Base-by-base conservation (phyloP, 768 basidiomycete genomes). In the Phlebiopsis flavidoalba region DNA sequence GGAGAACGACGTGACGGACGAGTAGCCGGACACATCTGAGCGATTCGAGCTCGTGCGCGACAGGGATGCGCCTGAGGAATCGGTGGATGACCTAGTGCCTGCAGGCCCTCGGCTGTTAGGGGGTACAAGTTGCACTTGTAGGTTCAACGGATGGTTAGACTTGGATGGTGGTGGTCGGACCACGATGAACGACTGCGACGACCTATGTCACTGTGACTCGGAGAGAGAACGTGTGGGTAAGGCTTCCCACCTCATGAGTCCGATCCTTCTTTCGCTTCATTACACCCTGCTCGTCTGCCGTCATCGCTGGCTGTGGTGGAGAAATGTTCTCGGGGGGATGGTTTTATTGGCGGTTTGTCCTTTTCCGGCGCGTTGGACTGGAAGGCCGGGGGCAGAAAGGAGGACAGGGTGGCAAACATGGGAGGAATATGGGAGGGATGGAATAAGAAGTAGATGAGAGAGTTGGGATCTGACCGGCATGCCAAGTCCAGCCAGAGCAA, bases 51-150 rank as follows among this genome's bases (percentile, higher is more conserved):
- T 60, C 31, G 80, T 79, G 50, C 83, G 83, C 8, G 70, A 61
- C 52, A 77, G 73, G 11, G 70, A 40, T 17, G 56, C 60, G 60
- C 70, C 66, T 7, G 62, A 22, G 56, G 61, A 11, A 63, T 68
- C 64, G 61, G 85, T 83, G 50, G 79, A 68, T 24, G 83, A 80
- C 22, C 54, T 55, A 37, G 40, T 64, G 63, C n/a, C 35, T 26
- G 53, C 45, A 17, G 73, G 74, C 17, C 77, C 75, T 63, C 76
- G 83, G 57, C 75, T 75, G 64, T 75, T 80, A 46, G 86, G 88
- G 5, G 91, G 91, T 1, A 96, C 88, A 46, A 97, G 86, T 72
- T 97, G 95, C 11, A 97, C 87, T 67, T 97, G 95, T 0, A 96
- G 79, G 70, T 95, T 95, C 48, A 95, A 78, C 0, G 93, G 89